Conservation (phyloP, 2,329 filamentous ascomycete genomes). For the Paraphoma sp. region DNA sequence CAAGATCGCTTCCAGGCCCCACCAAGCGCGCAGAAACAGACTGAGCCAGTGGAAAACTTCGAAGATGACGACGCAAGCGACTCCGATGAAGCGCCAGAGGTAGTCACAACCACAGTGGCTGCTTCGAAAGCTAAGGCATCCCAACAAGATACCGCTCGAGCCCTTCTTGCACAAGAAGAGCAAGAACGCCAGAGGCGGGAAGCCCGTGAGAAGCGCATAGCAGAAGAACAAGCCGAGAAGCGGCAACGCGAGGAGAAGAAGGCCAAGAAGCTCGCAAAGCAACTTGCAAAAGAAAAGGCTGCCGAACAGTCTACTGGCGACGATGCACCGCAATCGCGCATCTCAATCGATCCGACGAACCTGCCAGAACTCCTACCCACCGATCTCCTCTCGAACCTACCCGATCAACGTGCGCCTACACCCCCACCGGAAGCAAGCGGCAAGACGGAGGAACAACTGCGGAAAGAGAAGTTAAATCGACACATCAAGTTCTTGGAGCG, state of each 20-base stretch:
- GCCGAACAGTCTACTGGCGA: conserved; percentile 2
- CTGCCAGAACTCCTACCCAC: conserved; percentile 60
- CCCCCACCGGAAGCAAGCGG: conserved; percentile 43
- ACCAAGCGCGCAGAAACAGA: not conserved
- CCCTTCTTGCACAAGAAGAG: conserved; percentile 35
- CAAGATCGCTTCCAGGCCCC: conserved; percentile 12
- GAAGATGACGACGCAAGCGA: conserved; percentile 38
- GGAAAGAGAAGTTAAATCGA: conserved; percentile 55
- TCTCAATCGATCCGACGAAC: conserved; percentile 37
- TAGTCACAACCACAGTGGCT: conserved; percentile 41
- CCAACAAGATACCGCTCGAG: conserved; percentile 38
- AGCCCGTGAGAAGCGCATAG: conserved; percentile 38
- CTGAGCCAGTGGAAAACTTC: conserved; percentile 3
- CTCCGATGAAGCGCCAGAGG: conserved; percentile 49
- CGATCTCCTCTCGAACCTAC: conserved; percentile 57
- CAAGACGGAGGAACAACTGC: conserved; percentile 38
- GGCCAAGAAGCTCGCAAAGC: conserved; percentile 35
- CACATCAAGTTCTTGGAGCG: conserved; percentile 58
- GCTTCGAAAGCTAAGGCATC: conserved; percentile 33
- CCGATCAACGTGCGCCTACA: conserved; percentile 52
- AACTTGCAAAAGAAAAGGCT: conserved; percentile 17
- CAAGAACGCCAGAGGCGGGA: conserved; percentile 38
- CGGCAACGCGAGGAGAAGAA: conserved; percentile 37
- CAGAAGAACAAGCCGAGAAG: conserved; percentile 42
- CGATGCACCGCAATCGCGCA: conserved; percentile 2